phyloP scores from a whole-genome alignment of 805 yeast species.

The Wickerhamiella galacta region DNA sequence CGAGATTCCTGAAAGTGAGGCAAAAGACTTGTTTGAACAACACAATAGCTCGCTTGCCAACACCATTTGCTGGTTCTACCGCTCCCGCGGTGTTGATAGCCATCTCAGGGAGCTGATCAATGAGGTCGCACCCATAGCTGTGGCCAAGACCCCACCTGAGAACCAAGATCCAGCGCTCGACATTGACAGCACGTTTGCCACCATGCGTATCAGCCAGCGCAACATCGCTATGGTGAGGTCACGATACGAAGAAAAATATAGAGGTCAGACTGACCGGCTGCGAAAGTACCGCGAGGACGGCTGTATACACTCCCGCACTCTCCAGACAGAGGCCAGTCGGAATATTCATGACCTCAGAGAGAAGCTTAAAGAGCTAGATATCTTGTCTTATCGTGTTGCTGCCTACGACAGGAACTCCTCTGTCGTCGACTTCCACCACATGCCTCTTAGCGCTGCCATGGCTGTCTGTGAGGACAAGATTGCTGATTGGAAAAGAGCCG shows the following conservation, averaged over 20 bases:
- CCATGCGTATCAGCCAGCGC: neutral
- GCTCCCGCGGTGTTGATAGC: neutral
- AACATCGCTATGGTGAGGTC: neutral
- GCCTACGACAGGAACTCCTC: neutral
- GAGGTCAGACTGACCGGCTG: neutral
- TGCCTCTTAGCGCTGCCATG: slow-evolving; percentile 6
- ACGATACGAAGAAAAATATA: neutral
- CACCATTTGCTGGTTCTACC: neutral
- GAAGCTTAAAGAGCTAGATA: slow-evolving; percentile 2
- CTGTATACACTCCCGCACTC: neutral
- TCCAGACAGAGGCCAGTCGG: neutral
- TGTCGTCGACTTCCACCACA: slow-evolving; percentile 6
- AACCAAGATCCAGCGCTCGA: neutral
- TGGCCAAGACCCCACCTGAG: neutral
- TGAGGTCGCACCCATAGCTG: neutral
- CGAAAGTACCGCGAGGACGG: neutral
- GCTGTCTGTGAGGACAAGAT: slow-evolving; percentile 4
- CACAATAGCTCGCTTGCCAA: neutral
- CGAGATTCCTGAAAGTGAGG: neutral
- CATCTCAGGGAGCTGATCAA: neutral
- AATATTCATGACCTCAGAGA: neutral
- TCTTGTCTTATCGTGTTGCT: slow-evolving; percentile 2
- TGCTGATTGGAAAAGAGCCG: slow-evolving; percentile 1
- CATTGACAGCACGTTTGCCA: neutral
- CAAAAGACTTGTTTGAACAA: neutral